A percentile compares a stretch with the other conserved stretches of the same genome.
phyloP scores from a whole-genome alignment of 495 filamentous ascomycete genomes.

The Penicillium antarcticum region DNA sequence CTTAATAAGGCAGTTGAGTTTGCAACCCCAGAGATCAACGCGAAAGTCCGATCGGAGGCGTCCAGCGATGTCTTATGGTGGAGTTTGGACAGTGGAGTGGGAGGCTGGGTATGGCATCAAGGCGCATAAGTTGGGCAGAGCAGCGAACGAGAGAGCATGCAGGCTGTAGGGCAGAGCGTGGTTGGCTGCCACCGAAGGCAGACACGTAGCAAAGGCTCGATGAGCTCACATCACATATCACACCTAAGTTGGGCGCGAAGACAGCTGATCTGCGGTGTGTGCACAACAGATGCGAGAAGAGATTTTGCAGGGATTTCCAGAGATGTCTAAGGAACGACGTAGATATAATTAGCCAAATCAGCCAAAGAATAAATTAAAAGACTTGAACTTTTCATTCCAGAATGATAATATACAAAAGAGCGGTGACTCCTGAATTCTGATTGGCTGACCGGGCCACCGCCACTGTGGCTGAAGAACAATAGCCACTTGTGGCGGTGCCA shows the following conservation, averaged over 20 bases:
- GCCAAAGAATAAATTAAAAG: too few relatives aligned
- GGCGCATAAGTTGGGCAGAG: conserved; percentile 27
- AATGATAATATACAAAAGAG: conserved; percentile 15
- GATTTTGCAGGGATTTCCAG: not conserved
- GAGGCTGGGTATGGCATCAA: conserved; percentile 24
- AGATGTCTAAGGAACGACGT: not conserved
- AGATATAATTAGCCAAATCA: too few relatives aligned
- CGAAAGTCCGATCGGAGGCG: conserved; percentile 12
- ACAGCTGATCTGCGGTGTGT: conserved; percentile 21
- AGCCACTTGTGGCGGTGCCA: conserved; percentile 20
- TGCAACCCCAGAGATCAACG: conserved; percentile 12
- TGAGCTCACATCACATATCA: conserved; percentile 15
- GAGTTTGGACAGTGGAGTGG: conserved; percentile 5
- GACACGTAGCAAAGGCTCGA: conserved; percentile 18
- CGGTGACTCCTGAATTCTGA: conserved; percentile 32
- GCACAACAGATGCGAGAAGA: not conserved
- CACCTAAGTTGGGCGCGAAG: conserved; percentile 17
- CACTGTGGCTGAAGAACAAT: conserved; percentile 33
- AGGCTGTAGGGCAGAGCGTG: conserved; percentile 14
- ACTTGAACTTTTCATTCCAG: not conserved
- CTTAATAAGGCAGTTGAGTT: conserved; percentile 5
- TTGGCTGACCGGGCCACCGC: conserved; percentile 31
- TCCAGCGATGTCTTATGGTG: not conserved
- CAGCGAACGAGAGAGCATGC: conserved; percentile 18
- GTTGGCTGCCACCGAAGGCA: conserved; percentile 33